A percentile compares a stretch with the other conserved stretches of the same genome.
Conservation (phyloP, 1,284 basidiomycete species). For the Puccinia brachypodii region DNA sequence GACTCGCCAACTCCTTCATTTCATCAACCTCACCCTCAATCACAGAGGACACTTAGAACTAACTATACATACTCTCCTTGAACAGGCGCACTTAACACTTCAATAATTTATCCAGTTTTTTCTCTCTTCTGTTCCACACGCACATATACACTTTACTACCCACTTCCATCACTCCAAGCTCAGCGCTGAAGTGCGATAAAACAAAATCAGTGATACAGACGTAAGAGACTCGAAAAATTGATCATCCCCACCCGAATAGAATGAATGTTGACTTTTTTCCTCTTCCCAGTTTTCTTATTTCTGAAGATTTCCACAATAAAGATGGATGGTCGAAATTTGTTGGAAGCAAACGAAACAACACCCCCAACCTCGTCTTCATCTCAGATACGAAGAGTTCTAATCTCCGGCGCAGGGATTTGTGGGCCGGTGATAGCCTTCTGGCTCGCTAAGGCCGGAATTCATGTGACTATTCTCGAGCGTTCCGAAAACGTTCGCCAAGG, state of each 20-base stretch:
- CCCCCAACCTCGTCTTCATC: background rate
- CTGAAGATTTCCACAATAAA: background rate
- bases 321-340: background rate
- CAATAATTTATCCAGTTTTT: background rate
- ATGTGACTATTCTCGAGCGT: conserved; percentile 57
- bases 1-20: too few species aligned
- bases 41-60: background rate
- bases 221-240: background rate
- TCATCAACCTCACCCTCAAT: background rate
- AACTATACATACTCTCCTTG: background rate
- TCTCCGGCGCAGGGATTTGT: conserved; percentile 58
- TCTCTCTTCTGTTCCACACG: too few species aligned
- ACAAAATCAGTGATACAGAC: background rate
- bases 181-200: background rate
- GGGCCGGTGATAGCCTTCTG: conserved; percentile 56
- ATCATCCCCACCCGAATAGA: background rate
- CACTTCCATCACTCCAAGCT: background rate
- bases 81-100: background rate
- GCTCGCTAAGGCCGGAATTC: conserved; percentile 53
- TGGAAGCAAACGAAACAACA: background rate
- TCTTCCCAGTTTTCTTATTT: background rate
- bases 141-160: background rate
- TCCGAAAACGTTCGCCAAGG: conserved; percentile 51
- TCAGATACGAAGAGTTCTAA: conserved; percentile 34
- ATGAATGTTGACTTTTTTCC: background rate